Evolutionary conservation across 1,139 yeast genomes (phyloP), one percentile per base, ranked within the genome.

Genomic region (Arxiozyma bovina): DNA sequence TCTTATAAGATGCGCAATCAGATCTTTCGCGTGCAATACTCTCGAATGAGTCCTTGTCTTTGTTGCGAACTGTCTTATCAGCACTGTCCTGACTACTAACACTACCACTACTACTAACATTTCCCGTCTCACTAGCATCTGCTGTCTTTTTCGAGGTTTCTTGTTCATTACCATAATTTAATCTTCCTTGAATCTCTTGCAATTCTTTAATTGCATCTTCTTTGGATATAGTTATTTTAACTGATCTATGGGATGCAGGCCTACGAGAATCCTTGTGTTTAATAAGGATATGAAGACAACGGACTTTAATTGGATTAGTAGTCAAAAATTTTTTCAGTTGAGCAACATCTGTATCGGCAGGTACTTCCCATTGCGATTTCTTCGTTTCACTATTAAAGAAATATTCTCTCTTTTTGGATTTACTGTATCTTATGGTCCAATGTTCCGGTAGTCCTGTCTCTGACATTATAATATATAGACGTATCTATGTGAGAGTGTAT

Each of bases 281-380:
- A 60, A 93, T 77, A 55, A 93, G 75, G 54, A 93, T 74, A 69
- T 93, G 99, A 49, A 83, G 65, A 62, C 85, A 77, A 67, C 88
- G 73, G 68, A 95, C 79, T 72, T 85, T 77, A 65, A 80, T 67
- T 66, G 87, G 79, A 70, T 81, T 65, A 61, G 70, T 70, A 62
- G 76, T 73, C 62, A 78, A 64, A 71, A 87, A 88, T 18, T 73
- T 74, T 51, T 79, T 76, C 56, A 93, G 75, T 60, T 77, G 75
- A 1, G 72, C 81, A 21, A 78, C 70, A 63, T 93, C 88, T 2
- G 96, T 83, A 9, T 93, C 96, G 54, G 76, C 80, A 8, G 99
- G 99, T 3, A 96, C 86, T 57, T 86, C 94, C 99, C 99, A 93
- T 43, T 83, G 77, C 0, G 96, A 86, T 64, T 85, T 85, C 52